Evolutionary conservation across 257 asterid genomes (phyloP).

Genomic region (Capsicum pubescens): DNA sequence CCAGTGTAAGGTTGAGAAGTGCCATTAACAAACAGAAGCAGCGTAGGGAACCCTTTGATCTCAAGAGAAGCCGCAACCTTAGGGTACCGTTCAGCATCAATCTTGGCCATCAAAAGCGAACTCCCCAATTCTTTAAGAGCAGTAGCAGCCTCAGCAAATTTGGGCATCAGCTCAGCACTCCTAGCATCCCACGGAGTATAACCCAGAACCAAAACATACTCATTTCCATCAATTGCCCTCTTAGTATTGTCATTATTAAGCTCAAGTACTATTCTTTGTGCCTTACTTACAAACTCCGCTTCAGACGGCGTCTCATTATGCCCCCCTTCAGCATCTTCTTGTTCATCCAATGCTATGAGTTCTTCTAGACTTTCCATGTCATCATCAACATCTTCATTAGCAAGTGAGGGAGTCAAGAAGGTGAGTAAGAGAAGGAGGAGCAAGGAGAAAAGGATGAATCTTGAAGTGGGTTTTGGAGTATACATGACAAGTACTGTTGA

Average conservation of each 20-base stretch:
- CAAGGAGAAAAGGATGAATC: slow-evolving; percentile 52
- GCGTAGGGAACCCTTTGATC: slow-evolving; percentile 85
- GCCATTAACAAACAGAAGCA: slow-evolving; percentile 82
- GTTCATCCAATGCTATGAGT: slow-evolving; percentile 81
- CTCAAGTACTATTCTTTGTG: slow-evolving; percentile 88
- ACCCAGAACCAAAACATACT: slow-evolving; percentile 81
- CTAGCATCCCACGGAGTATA: slow-evolving; percentile 93
- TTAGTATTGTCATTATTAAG: slow-evolving; percentile 65
- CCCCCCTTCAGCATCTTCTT: slow-evolving; percentile 34
- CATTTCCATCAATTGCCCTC: slow-evolving; percentile 68
- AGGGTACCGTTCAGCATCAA: slow-evolving; percentile 84
- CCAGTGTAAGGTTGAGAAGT: slow-evolving; percentile 82
- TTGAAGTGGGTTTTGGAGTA: slow-evolving; percentile 47
- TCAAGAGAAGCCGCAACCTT: slow-evolving; percentile 73
- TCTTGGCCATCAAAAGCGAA: slow-evolving; percentile 71
- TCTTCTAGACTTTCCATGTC: slow-evolving; percentile 67
- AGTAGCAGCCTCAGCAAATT: slow-evolving; percentile 95
- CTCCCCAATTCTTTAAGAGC: slow-evolving; percentile 67
- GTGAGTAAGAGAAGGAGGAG: slow-evolving; percentile 48
- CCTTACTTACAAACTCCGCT: slow-evolving; percentile 80
- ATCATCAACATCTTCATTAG: slow-evolving; percentile 37
- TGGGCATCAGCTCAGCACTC: slow-evolving; percentile 97
- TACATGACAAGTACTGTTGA: slow-evolving; percentile 41
- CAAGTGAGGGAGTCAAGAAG: slow-evolving; percentile 41
- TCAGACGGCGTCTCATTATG: slow-evolving; percentile 23